Evolutionary conservation across 306 rosid genomes (phyloP).

Genomic region (Carpinus fangiana): DNA sequence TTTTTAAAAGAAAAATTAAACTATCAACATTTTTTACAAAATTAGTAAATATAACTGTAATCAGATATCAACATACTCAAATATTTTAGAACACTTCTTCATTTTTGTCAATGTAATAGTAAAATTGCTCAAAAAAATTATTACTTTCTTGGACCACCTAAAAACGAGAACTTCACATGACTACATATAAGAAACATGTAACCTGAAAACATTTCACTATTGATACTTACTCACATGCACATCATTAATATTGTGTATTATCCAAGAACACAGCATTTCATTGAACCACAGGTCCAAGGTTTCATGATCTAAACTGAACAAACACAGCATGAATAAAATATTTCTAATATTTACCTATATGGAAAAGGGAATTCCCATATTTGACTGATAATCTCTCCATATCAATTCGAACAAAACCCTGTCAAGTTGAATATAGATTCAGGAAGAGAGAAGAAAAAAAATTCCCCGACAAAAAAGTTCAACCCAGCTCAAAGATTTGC

Average conservation of each 20-base stretch:
- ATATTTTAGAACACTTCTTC: too few relatives aligned
- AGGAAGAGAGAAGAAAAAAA: constrained; percentile 8
- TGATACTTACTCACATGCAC: constrained; percentile 12
- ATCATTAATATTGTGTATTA: constrained; percentile 6
- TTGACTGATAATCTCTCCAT: constrained; percentile 97
- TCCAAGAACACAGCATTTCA: neutral
- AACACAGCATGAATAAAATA: constrained; percentile 14
- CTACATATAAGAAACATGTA: constrained; percentile 5
- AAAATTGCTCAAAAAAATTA: too few relatives aligned
- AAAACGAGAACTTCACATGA: constrained; percentile 13
- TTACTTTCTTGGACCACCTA: constrained; percentile 85
- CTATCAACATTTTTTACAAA: too few relatives aligned
- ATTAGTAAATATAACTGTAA: too few relatives aligned
- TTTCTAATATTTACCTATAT: constrained; percentile 55
- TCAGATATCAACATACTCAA: too few relatives aligned
- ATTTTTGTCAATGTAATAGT: too few relatives aligned
- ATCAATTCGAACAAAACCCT: constrained; percentile 94
- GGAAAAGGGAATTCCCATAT: constrained; percentile 80
- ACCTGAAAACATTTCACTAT: constrained; percentile 7
- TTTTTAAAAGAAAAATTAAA: too few relatives aligned
- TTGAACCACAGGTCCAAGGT: neutral
- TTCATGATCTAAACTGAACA: constrained; percentile 12
- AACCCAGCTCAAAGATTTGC: neutral
- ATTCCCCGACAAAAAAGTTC: neutral
- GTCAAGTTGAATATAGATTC: constrained; percentile 24